These are phyloP conservation scores for Hypoxylon cercidicola DNA, from an alignment of 495 filamentous ascomycete species.

Conservation along the genomic window DNA sequence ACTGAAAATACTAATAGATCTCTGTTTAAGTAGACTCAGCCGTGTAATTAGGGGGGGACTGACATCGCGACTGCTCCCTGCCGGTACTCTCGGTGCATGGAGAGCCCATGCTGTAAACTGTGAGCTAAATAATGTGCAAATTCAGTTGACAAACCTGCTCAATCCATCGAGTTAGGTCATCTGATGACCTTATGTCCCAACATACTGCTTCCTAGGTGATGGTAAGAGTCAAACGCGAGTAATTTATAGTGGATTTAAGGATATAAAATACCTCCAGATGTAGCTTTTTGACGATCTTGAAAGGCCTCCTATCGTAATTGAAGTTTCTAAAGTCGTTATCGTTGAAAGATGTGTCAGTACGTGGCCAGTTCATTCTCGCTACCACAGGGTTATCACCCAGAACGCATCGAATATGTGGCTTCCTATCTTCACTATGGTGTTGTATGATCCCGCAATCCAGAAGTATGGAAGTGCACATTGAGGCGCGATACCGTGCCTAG, in stretches of 20 bases:
- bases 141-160: constrained; percentile 2
- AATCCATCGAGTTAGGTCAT: constrained; percentile 17
- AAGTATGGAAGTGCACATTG: constrained; percentile 1
- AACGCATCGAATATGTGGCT: background rate
- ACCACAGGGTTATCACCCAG: background rate
- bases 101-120: constrained; percentile 3
- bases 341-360: constrained; percentile 6
- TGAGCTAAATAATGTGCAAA: constrained; percentile 3
- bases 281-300: constrained; percentile 23
- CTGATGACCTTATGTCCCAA: constrained; percentile 7
- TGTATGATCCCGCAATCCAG: background rate
- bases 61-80: constrained; percentile 21
- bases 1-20: constrained; percentile 15
- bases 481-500: background rate
- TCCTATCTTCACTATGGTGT: background rate
- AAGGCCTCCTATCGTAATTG: constrained; percentile 1
- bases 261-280: background rate
- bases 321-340: constrained; percentile 16
- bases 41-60: background rate
- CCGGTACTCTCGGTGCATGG: background rate
- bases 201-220: constrained; percentile 1
- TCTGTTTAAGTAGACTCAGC: background rate
- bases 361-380: constrained; percentile 20
- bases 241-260: background rate
- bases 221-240: background rate